Evolutionary conservation across 1,284 basidiomycete genomes (phyloP), one percentile per base, ranked within the genome.

Genomic region (Ustanciosporium gigantosporum): DNA sequence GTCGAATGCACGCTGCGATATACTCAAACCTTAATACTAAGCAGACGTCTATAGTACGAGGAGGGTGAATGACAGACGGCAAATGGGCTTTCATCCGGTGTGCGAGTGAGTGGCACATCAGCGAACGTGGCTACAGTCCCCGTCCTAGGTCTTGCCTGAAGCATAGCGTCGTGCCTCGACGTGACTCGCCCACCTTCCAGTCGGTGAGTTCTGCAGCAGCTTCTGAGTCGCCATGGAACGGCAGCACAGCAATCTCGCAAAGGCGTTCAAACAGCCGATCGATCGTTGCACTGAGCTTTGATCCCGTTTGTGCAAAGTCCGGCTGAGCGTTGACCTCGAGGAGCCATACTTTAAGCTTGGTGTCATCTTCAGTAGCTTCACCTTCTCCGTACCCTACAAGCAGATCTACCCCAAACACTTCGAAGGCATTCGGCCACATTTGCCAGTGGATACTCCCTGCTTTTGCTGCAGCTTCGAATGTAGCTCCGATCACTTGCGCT

Each of bases 291-390:
- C 84, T 83, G 34, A 97, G 81, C 31, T 89, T 83, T n/a, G 85
- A 82, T 1, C 94, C 95, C 0, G 90, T 93, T 59, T 96, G 84
- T 69, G 93, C 89, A 64, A 97, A 96, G 45, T 96, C 94, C 2
- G 94, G 94, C 67, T 95, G 93, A 2, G 93, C 87, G 76, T 97
- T 97, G 73, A 95, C 83, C 77, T 97, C 94, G 22, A 97, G 82
- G 3, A 97, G 80, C 51, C 88, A 87, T 3, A 91, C 86, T 59
- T 84, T 83, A 48, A 89, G 41, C 13, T 64, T 39, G 2, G 23
- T 6, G 13, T 31, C 17, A 11, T 14, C 13, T 3, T 17, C 22
- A 7, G 16, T 25, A 14, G 15, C 19, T 3, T n/a, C 59, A 25
- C 20, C 49, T 9, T 19, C 47, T 29, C 53, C 36, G 22, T 40